phyloP scores from a whole-genome alignment of 2,329 filamentous ascomycete species.

The Penicillium sp. region DNA sequence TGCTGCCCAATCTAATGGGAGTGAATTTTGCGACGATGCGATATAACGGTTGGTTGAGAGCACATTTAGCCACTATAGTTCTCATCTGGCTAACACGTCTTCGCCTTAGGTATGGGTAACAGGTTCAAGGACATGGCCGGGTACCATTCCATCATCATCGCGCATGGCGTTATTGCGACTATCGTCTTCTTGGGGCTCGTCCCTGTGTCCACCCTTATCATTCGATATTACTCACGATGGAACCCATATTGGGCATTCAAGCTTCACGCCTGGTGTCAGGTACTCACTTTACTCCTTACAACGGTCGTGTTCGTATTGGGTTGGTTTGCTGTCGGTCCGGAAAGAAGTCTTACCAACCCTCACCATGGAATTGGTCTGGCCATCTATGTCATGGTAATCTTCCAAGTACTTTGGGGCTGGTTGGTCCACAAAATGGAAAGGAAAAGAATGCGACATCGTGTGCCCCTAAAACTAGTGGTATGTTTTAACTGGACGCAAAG shows the following conservation, averaged over 20 bases:
- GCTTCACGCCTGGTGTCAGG: conserved; percentile 62
- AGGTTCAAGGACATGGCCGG: conserved; percentile 58
- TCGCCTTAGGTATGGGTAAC: conserved; percentile 60
- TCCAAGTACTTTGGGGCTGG: conserved; percentile 59
- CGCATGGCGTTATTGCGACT: conserved; percentile 59
- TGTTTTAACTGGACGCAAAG: conserved; percentile 19
- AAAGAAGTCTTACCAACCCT: conserved; percentile 61
- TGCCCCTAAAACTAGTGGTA: conserved; percentile 59
- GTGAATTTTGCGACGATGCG: conserved; percentile 65
- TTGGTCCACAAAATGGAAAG: conserved; percentile 55
- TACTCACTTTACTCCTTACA: conserved; percentile 58
- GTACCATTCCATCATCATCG: conserved; percentile 58
- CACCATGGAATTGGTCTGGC: conserved; percentile 66
- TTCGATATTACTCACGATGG: conserved; percentile 58
- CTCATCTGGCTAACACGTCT: conserved; percentile 20
- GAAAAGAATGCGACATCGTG: conserved; percentile 52
- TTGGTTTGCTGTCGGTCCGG: conserved; percentile 62
- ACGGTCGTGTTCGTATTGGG: conserved; percentile 62
- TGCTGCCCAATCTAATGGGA: conserved; percentile 63
- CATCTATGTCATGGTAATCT: conserved; percentile 59
- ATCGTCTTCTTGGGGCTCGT: conserved; percentile 61
- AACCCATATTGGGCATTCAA: conserved; percentile 56
- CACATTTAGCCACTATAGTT: neutral
- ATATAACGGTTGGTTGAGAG: conserved; percentile 58
- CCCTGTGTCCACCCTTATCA: conserved; percentile 58